Evolutionary conservation across 495 filamentous ascomycete species (phyloP), one percentile per base, ranked within the genome.

Genomic region (Acidomyces sp.): DNA sequence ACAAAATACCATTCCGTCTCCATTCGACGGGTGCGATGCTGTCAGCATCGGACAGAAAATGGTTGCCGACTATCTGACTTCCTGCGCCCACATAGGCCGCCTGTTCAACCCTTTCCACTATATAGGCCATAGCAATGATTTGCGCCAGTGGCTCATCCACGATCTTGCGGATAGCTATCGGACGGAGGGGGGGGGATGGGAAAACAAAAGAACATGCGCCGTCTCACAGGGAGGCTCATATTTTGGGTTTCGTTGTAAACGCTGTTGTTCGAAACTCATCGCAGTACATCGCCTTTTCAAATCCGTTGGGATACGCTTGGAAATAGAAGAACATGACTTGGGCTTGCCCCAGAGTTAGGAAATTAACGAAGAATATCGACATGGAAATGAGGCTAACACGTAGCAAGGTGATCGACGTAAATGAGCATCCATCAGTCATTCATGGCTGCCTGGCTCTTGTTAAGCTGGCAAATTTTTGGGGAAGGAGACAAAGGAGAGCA

Each of bases 1-100:
- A 73, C 37, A 78, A 62, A 54, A 70, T 72, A 5, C 74, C 59
- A 21, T 62, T 70, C 59, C 79, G 77, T 3, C 75, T 67, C 25
- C 72, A 65, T 48, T 80, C 77, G 16, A 75, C 62, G 30, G 75
- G 74, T 21, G 77, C 56, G 49, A 80, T 80, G 27, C 67, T 68
- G 19, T 67, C 74, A 6, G 75, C 76, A 3, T 68, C 72, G n/a
- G 70, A 72, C 21, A 80, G 61, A 51, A 68, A 70, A 6, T 42
- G 52, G 15, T 66, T 63, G 41, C 63, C 62, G 48, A 66, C 58
- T 51, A 79, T 72, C 17, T 65, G 59, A 1, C 70, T 68, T 3
- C 74, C 75, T 1, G 74, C 74, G 17, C 75, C 76, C 19, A 78
- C 63, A 56, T 78, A 79, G 17, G 57, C 57, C 22, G 54, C 46